Percentiles rank a stretch among this genome's conserved stretches.
Evolutionary conservation across 179 eudicot species (phyloP).

Genomic region (Kewa caespitosa): DNA sequence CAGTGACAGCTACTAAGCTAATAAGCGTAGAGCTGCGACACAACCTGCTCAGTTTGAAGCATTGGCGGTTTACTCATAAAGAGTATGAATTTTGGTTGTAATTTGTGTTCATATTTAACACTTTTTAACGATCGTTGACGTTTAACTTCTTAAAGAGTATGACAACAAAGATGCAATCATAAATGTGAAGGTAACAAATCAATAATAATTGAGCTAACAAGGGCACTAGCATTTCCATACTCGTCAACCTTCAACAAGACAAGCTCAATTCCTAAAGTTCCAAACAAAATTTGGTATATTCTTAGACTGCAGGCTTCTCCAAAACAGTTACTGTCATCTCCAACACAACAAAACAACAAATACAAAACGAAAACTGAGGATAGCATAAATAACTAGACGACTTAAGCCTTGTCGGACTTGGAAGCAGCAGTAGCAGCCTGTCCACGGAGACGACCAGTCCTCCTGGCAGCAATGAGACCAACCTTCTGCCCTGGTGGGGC

Average conservation of each 20-base stretch:
- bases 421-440: conserved; percentile 37
- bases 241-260: conserved; percentile 9
- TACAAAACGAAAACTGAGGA: background rate
- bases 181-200: too few relatives aligned
- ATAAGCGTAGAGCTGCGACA: too few relatives aligned
- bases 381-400: background rate
- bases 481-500: conserved; percentile 45
- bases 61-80: too few relatives aligned
- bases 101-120: too few relatives aligned
- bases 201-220: background rate
- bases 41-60: too few relatives aligned
- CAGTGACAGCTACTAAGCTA: too few relatives aligned
- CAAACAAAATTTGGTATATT: conserved; percentile 26
- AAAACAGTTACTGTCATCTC: conserved; percentile 23
- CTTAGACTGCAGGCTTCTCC: conserved; percentile 20
- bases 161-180: too few relatives aligned
- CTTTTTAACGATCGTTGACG: too few relatives aligned
- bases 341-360: conserved; percentile 6
- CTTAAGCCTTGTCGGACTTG: conserved; percentile 37
- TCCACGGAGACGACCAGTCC: conserved; percentile 48
- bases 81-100: too few relatives aligned
- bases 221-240: conserved; percentile 9
- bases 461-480: conserved; percentile 45
- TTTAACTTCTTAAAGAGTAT: too few relatives aligned
- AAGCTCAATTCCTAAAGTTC: conserved; percentile 10